Evolutionary conservation across 2,329 filamentous ascomycete species (phyloP).

Genomic region (Sporothrix mexicana): DNA sequence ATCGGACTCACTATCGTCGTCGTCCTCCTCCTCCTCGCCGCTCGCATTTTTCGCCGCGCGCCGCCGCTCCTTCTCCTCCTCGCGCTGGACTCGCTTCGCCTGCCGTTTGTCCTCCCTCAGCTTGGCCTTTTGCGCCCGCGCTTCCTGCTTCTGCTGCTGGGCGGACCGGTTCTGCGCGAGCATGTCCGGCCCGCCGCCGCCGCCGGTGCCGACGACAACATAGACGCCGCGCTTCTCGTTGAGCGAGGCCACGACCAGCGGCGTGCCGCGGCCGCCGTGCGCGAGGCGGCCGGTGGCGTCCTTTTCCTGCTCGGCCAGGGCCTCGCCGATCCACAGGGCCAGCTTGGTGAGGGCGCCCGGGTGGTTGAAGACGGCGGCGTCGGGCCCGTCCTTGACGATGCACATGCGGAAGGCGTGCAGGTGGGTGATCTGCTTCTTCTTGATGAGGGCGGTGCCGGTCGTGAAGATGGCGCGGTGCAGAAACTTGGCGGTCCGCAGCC

Average conservation of each 20-base stretch:
- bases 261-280: conserved; percentile 74
- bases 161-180: conserved; percentile 67
- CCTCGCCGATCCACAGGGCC: conserved; percentile 92
- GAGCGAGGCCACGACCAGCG: conserved; percentile 86
- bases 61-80: conserved; percentile 66
- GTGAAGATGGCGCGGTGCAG: conserved; percentile 91
- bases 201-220: conserved; percentile 89
- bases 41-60: conserved; percentile 47
- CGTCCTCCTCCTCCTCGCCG: conserved; percentile 40
- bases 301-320: conserved; percentile 85
- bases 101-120: conserved; percentile 62
- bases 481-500: conserved; percentile 83
- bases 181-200: conserved; percentile 78
- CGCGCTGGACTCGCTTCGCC: conserved; percentile 63
- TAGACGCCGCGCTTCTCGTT: conserved; percentile 89
- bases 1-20: conserved; percentile 54
- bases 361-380: conserved; percentile 89
- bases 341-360: conserved; percentile 92
- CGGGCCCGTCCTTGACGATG: conserved; percentile 92
- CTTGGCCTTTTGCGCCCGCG: conserved; percentile 68
- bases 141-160: conserved; percentile 65
- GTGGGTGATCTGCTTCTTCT: conserved; percentile 93
- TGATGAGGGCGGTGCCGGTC: conserved; percentile 87
- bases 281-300: conserved; percentile 72
- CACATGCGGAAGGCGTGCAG: conserved; percentile 92